These are phyloP conservation scores for Alternaria viburni DNA, from an alignment of 2,329 filamentous ascomycete species.

Conservation along the genomic window DNA sequence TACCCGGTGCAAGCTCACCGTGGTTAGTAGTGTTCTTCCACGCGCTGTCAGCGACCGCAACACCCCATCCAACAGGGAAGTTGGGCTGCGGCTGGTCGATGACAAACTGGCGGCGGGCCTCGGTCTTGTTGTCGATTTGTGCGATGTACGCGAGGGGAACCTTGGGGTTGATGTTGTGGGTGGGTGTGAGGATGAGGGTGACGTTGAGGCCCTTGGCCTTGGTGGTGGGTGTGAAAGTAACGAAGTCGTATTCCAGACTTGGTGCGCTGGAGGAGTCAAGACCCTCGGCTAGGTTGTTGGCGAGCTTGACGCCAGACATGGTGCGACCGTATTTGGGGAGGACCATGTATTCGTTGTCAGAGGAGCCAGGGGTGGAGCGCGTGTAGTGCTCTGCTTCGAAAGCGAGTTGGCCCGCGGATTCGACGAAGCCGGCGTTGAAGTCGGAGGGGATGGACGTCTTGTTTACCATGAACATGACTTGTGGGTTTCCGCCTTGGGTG, in stretches of 20 bases:
- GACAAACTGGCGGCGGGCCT: constrained; percentile 51
- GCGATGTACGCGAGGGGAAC: constrained; percentile 59
- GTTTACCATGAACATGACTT: constrained; percentile 43
- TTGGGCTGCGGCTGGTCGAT: constrained; percentile 50
- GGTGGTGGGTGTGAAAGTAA: constrained; percentile 44
- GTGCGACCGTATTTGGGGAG: constrained; percentile 48
- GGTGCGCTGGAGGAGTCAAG: constrained; percentile 39
- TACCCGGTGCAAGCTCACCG: constrained; percentile 42
- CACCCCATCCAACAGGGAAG: constrained; percentile 57
- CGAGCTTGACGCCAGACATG: constrained; percentile 43
- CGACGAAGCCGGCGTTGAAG: constrained; percentile 46
- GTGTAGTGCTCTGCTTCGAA: constrained; percentile 50
- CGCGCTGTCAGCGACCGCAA: constrained; percentile 58
- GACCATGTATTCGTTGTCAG: constrained; percentile 36
- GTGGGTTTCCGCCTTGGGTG: constrained; percentile 40
- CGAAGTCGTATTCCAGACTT: constrained; percentile 46
- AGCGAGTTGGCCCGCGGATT: constrained; percentile 41
- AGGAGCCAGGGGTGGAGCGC: constrained; percentile 27
- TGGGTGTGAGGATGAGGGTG: constrained; percentile 51
- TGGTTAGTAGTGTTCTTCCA: constrained; percentile 57
- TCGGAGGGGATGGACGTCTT: constrained; percentile 41
- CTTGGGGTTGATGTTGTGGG: constrained; percentile 59
- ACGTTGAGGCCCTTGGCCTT: constrained; percentile 43
- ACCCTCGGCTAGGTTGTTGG: constrained; percentile 31
- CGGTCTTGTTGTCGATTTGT: constrained; percentile 52